A percentile compares a stretch with the other conserved stretches of the same genome.
Conservation (phyloP, 2,329 filamentous ascomycete species). For the Colletotrichum lupini region DNA sequence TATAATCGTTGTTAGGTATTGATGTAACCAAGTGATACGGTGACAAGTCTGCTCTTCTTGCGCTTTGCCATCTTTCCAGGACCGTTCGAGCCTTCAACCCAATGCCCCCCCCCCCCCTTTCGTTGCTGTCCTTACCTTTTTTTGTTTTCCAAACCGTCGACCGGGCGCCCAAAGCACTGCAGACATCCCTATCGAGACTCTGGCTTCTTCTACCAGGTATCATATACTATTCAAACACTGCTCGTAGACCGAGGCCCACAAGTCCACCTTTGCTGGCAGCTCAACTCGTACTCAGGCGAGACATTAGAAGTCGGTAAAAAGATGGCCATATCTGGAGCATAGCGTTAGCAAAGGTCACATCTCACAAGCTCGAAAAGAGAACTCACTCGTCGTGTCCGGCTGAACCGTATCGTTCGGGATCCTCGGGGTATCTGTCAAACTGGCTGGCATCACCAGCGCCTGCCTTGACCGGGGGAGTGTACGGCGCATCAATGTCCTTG, state of each 20-base stretch:
- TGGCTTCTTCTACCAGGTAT: constrained; percentile 5
- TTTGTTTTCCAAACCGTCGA: constrained; percentile 30
- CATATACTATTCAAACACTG: constrained; percentile 28
- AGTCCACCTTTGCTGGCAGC: not conserved
- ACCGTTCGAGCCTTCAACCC: constrained; percentile 16
- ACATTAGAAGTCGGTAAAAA: constrained; percentile 79
- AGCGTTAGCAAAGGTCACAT: constrained; percentile 9
- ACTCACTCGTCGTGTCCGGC: constrained; percentile 88
- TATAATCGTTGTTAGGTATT: constrained; percentile 36
- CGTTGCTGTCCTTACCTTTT: constrained; percentile 19
- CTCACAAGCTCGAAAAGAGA: not conserved
- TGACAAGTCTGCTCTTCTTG: constrained; percentile 26
- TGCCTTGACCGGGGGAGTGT: constrained; percentile 94
- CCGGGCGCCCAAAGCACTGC: constrained; percentile 31
- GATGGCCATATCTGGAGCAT: constrained; percentile 71
- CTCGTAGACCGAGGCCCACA: constrained; percentile 1
- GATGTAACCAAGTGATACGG: constrained; percentile 34
- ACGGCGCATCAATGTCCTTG: constrained; percentile 98
- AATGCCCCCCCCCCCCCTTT: constrained; percentile 1
- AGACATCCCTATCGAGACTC: constrained; percentile 24
- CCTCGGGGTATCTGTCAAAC: constrained; percentile 98
- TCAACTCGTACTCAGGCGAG: not conserved
- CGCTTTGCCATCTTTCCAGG: constrained; percentile 28
- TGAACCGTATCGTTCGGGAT: constrained; percentile 90
- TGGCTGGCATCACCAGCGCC: constrained; percentile 95